phyloP scores from a whole-genome alignment of 2,329 filamentous ascomycete species.

The Sporothrix schenckii region DNA sequence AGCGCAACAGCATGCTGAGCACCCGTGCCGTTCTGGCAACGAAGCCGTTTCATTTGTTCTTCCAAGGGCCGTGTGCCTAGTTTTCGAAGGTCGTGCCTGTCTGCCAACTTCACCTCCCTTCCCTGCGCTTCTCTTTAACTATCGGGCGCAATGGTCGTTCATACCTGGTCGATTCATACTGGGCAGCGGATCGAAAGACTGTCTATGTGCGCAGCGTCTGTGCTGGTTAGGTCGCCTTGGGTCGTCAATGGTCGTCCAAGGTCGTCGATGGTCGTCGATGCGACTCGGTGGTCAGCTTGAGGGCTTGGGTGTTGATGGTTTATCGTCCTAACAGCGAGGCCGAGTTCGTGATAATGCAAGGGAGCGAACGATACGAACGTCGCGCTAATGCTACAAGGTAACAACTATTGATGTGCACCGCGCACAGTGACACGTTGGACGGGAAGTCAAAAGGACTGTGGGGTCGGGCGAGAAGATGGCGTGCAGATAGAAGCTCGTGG shows the following conservation, averaged over 20 bases:
- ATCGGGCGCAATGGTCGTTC: slow-evolving; percentile 36
- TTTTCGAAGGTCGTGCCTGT: neutral
- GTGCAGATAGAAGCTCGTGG: neutral
- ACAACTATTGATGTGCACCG: neutral
- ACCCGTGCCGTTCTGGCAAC: neutral
- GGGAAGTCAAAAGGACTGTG: too few relatives aligned
- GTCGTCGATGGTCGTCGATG: neutral
- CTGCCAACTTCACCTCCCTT: neutral
- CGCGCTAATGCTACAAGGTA: neutral
- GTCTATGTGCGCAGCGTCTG: neutral
- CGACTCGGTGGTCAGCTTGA: neutral
- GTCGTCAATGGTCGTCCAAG: neutral
- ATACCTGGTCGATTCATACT: slow-evolving; percentile 66
- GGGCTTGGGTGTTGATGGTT: neutral
- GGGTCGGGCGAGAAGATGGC: neutral
- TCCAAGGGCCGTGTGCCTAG: neutral
- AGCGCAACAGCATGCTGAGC: too few relatives aligned
- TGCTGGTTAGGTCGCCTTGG: neutral
- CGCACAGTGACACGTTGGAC: neutral
- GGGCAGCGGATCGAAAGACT: slow-evolving; percentile 35
- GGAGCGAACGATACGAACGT: neutral
- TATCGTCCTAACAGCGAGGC: neutral
- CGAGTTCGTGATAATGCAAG: slow-evolving; percentile 18
- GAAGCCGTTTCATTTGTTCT: neutral
- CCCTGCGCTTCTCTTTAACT: neutral